Percentiles rank a stretch among this genome's conserved stretches.
Evolutionary conservation across 805 yeast genomes (phyloP).

Genomic region (Candida parachauliodes): DNA sequence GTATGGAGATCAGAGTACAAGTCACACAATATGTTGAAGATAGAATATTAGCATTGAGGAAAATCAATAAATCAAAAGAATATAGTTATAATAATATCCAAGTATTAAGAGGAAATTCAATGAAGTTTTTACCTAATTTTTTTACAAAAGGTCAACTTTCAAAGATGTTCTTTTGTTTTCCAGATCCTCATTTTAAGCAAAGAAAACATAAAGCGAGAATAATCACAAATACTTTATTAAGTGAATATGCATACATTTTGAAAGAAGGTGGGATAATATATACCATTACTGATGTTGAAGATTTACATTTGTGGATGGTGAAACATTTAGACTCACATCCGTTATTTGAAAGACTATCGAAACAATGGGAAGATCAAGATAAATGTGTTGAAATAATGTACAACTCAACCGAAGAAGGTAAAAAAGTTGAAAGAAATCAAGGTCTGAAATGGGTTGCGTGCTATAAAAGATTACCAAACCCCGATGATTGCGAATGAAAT

Average conservation of each 20-base stretch:
- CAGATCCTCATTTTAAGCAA: constrained; percentile 99
- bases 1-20: constrained; percentile 97
- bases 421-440: constrained; percentile 86
- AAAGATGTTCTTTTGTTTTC: constrained; percentile 97
- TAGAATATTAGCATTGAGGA: constrained; percentile 83
- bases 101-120: constrained; percentile 91
- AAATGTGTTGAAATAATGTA: constrained; percentile 83
- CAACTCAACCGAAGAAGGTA: constrained; percentile 96
- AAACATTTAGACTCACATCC: constrained; percentile 89
- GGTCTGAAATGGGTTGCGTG: constrained; percentile 90
- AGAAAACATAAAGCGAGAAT: constrained; percentile 97
- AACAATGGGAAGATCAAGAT: constrained; percentile 79
- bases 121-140: constrained; percentile 96
- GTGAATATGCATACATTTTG: constrained; percentile 90
- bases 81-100: constrained; percentile 73
- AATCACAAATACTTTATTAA: constrained; percentile 79
- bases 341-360: constrained; percentile 71
- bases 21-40: constrained; percentile 97
- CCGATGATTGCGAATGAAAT: constrained; percentile 26
- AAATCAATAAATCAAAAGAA: constrained; percentile 35
- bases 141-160: constrained; percentile 77
- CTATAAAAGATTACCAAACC: constrained; percentile 67
- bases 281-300: constrained; percentile 94
- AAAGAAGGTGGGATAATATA: constrained; percentile 84
- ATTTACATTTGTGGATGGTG: constrained; percentile 95